Conservation (phyloP, 345 rosid genomes). For the Populus simonii region DNA sequence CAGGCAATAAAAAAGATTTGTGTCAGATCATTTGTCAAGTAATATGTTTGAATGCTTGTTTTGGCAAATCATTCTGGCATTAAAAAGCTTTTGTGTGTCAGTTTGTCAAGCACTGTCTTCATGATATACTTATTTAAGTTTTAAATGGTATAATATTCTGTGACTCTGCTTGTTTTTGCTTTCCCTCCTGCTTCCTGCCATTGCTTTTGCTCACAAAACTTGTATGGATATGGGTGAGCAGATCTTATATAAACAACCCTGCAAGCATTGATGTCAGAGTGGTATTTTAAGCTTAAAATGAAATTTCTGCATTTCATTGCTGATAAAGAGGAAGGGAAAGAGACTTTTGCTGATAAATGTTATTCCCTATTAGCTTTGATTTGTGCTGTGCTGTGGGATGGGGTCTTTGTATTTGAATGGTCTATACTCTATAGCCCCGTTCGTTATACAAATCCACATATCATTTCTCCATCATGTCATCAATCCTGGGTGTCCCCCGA, state of each 20-base stretch:
- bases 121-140: neutral
- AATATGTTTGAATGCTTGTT: neutral
- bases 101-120: slow-evolving; percentile 15
- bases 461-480: neutral
- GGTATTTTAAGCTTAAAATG: neutral
- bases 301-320: neutral
- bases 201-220: neutral
- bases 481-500: neutral
- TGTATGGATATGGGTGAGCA: neutral
- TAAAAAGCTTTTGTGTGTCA: slow-evolving; percentile 21
- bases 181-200: neutral
- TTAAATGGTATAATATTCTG: slow-evolving; percentile 9
- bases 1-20: slow-evolving; percentile 14
- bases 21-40: slow-evolving; percentile 25
- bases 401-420: neutral
- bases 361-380: neutral
- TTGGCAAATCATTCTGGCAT: slow-evolving; percentile 21
- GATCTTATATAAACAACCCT: neutral
- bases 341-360: neutral
- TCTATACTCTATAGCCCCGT: neutral
- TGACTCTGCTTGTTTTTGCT: neutral
- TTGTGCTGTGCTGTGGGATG: neutral
- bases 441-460: neutral
- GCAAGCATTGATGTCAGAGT: neutral
- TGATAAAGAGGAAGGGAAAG: neutral